Evolutionary conservation across 805 yeast genomes (phyloP).

Genomic region (Metschnikowia colocasiae): DNA sequence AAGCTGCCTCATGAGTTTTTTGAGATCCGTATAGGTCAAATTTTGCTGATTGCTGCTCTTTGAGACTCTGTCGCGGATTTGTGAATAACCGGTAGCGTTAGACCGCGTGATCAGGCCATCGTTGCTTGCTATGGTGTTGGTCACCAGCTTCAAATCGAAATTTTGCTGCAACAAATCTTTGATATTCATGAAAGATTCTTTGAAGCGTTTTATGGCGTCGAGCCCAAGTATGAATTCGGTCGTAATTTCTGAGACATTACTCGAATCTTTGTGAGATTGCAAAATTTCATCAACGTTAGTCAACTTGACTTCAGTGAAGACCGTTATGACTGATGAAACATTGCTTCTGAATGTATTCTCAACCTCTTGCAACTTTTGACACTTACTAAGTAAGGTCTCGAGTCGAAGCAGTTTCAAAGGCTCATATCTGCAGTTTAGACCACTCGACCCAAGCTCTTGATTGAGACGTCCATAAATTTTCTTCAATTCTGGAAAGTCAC

Average conservation of each 20-base stretch:
- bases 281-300: not conserved
- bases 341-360: conserved; percentile 3
- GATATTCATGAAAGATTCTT: not conserved
- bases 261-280: not conserved
- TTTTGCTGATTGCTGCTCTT: conserved; percentile 12
- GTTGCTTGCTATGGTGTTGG: conserved; percentile 7
- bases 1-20: conserved; percentile 7
- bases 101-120: conserved; percentile 7
- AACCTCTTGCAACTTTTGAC: conserved; percentile 2
- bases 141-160: conserved; percentile 7
- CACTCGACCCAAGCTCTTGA: conserved; percentile 9
- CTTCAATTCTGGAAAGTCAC: conserved; percentile 17
- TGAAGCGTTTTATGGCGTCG: not conserved
- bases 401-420: conserved; percentile 15
- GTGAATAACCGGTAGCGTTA: conserved; percentile 10
- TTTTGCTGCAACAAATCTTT: not conserved
- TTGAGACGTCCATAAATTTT: conserved; percentile 9
- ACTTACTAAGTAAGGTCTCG: conserved; percentile 7
- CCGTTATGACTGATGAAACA: not conserved
- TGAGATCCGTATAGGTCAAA: conserved; percentile 15
- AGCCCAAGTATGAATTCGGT: not conserved
- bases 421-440: conserved; percentile 13
- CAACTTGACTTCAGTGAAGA: not conserved
- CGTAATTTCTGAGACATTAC: not conserved
- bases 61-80: conserved; percentile 10